Evolutionary conservation across 495 filamentous ascomycete species (phyloP), one percentile per base, ranked within the genome.

Genomic region (Neurospora sp.): DNA sequence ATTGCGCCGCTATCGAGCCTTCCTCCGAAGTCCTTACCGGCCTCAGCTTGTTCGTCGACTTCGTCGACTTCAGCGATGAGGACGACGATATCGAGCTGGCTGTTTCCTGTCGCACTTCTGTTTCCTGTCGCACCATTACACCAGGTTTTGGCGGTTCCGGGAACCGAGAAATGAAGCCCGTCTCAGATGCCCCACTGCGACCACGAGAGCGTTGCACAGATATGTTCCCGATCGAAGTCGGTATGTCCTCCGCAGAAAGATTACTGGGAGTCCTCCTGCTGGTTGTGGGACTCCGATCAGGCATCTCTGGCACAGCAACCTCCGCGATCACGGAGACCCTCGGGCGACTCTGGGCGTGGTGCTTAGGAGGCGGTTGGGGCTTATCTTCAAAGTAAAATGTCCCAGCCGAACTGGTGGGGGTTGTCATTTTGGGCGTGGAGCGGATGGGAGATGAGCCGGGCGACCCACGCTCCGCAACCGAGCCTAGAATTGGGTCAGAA

Each of bases 1-100:
- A 77, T 22, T 79, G 79, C 12, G 27, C 53, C 12, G 27, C 53
- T 16, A 3, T 14, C 83, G 77, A 84, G 77, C 76, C 84, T 37
- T 88, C 87, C 68, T 88, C 85, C 6, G 86, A 87, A 22, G 83
- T 84, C 41, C 85, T 83, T 12, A 84, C 78, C 0, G 82, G 75
- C 75, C 85, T 87, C 44, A 85, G 77, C 69, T 85, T 84, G 20
- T 81, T 80, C 31, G 81, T 82, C 7, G 80, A 82, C 1, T 80
- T 77, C 31, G 83, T 82, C 20, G 85, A 82, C 1, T 80, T 77
- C 31, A 82, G 82, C 20, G 85, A 80, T 9, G 82, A 81, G 4
- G 84, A 84, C 5, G 76, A 81, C 10, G 1, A 79, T 76, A 41
- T 81, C 81, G 27, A 77, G 80, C 48, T 74, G 76, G 10, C 78